Base-by-base conservation (phyloP, 805 yeast genomes). In the Sporopachydermia lactativora region DNA sequence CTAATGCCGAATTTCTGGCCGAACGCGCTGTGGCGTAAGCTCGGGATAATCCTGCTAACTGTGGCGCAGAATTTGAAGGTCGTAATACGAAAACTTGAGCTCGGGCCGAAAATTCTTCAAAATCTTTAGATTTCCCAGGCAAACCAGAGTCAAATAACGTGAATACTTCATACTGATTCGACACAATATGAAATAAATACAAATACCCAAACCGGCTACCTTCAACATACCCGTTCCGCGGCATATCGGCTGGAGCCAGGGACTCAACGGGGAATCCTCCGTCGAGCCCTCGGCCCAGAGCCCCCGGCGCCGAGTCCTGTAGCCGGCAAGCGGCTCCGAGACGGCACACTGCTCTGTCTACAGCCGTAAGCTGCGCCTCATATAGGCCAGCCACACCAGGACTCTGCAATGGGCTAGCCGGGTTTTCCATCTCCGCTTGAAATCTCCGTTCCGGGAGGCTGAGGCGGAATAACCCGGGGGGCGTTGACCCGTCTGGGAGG, bases 231-330 rank as follows among this genome's bases (percentile, higher is more conserved):
- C 64, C 57, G 3, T 64, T 66, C n/a, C n/a, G n/a, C n/a, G n/a
- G n/a, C 11, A 70, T 53, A 3, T 73, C 71, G 4, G 69, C 60
- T 41, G 60, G 53, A 18, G 62, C 61, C 28, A 74, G 57, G 55
- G 77, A 76, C 39, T 72, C 72, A 42, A 71, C 52, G 11, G 80
- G 74, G 57, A 94, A 94, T 1, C 98, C 98, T 43, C 71, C 70
- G 49, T 83, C 86, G 43, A 92, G 61, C 18, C 96, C 94, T 50
- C 71, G 73, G 4, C 96, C 94, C 5, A 94, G 62, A 0, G 86
- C 75, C 5, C 96, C 96, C n/a, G 83, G 71, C 42, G 71, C 66
- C 1, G 74, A 63, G 37, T 79, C 78, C 46, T 76, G 83, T 47
- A 88, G 79, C 13, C 67, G 66, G 15, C 88, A 81, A 13, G 74